Evolutionary conservation across 371 early-diverging fungal species (phyloP).

Genomic region (Nosema bombycis): DNA sequence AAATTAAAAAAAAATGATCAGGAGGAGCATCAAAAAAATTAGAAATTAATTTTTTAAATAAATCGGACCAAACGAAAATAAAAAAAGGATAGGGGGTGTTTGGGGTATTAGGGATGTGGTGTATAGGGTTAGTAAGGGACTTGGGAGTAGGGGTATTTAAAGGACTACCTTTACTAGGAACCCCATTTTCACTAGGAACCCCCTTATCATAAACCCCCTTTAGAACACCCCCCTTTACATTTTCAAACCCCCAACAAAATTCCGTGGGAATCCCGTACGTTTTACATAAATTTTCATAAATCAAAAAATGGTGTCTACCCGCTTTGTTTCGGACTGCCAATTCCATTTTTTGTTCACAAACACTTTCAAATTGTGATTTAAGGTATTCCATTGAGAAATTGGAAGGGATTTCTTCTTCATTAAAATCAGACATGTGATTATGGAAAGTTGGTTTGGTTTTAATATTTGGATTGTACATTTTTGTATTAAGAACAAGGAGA

Average conservation of each 20-base stretch:
- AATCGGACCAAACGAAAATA: neutral
- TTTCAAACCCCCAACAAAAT: neutral
- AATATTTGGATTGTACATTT: constrained; percentile 81
- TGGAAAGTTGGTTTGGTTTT: constrained; percentile 77
- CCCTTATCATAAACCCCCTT: neutral
- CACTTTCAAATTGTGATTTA: constrained; percentile 45
- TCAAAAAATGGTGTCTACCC: constrained; percentile 23
- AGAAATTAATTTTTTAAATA: too few relatives aligned
- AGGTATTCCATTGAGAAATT: constrained; percentile 46
- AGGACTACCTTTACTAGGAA: too few relatives aligned
- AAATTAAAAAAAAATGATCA: constrained; percentile 1
- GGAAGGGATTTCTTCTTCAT: constrained; percentile 20
- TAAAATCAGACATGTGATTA: constrained; percentile 68
- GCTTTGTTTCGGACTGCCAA: constrained; percentile 48
- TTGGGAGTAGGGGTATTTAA: too few relatives aligned
- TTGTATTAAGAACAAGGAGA: constrained; percentile 82
- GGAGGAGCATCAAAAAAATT: neutral
- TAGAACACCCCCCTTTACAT: neutral
- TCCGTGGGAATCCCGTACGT: neutral
- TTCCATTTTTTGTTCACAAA: constrained; percentile 54
- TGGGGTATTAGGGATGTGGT: neutral
- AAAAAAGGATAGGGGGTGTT: neutral
- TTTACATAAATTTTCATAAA: constrained; percentile 16
- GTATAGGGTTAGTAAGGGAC: neutral
- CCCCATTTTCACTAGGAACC: too few relatives aligned